Percentiles rank a stretch among this genome's conserved stretches.
Evolutionary conservation across 768 basidiomycete species (phyloP).

Genomic region (Kwoniella sp.): DNA sequence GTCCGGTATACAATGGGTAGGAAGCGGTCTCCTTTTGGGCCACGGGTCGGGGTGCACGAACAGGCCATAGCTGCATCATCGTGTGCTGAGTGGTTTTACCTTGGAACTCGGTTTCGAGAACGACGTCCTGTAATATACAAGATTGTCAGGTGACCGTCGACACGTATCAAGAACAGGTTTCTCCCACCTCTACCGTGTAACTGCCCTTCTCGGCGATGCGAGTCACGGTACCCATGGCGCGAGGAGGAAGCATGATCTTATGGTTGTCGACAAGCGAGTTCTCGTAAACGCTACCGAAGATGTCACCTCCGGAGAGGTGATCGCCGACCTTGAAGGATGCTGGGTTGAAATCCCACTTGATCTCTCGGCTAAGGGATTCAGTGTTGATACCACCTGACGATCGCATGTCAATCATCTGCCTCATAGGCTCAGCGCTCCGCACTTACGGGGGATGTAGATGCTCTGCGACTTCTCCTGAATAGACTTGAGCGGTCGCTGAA

Average conservation of each 20-base stretch:
- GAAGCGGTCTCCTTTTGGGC: constrained; percentile 93
- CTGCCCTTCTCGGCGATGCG: constrained; percentile 89
- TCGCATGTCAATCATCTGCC: background rate
- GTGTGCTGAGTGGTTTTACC: constrained; percentile 89
- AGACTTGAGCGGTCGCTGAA: constrained; percentile 80
- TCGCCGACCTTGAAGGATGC: constrained; percentile 81
- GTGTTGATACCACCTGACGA: constrained; percentile 91
- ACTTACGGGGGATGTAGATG: constrained; percentile 82
- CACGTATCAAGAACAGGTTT: background rate
- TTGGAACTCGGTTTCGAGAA: constrained; percentile 95
- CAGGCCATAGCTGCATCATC: constrained; percentile 98
- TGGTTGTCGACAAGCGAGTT: constrained; percentile 95
- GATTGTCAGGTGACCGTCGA: background rate
- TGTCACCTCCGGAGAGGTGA: constrained; percentile 93
- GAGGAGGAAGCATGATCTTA: constrained; percentile 92
- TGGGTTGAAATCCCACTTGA: constrained; percentile 95
- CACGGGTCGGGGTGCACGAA: constrained; percentile 92
- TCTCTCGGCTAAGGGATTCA: constrained; percentile 76
- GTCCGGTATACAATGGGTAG: constrained; percentile 87
- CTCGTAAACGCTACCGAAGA: constrained; percentile 92
- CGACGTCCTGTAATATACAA: constrained; percentile 64
- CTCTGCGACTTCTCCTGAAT: constrained; percentile 96
- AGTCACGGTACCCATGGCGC: constrained; percentile 91
- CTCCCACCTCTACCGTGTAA: constrained; percentile 78
- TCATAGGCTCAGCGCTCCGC: background rate